phyloP scores from a whole-genome alignment of 2,329 filamentous ascomycete species.

The Verticillium zaregamsianum region DNA sequence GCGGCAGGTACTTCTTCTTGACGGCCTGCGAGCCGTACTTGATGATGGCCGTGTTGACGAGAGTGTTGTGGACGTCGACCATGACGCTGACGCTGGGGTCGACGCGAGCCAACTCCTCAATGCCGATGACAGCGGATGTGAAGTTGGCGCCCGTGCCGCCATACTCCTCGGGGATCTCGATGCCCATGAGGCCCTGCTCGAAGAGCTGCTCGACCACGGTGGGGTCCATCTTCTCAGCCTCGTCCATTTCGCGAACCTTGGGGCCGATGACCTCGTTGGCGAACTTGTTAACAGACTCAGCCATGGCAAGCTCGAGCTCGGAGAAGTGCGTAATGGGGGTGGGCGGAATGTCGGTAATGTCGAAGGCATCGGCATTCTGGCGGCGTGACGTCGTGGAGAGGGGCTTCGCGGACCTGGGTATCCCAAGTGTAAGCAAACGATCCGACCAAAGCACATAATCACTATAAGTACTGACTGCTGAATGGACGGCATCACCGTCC shows the following conservation, averaged over 20 bases:
- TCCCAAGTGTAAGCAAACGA: too few species aligned
- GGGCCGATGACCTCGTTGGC: constrained; percentile 84
- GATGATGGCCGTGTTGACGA: constrained; percentile 89
- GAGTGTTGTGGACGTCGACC: constrained; percentile 96
- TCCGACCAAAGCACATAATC: too few species aligned
- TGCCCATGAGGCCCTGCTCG: constrained; percentile 94
- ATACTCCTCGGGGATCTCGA: constrained; percentile 96
- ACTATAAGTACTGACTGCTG: constrained; percentile 22
- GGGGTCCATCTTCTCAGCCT: constrained; percentile 91
- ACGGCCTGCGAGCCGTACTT: constrained; percentile 75
- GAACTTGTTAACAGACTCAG: constrained; percentile 86
- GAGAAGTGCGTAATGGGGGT: constrained; percentile 92
- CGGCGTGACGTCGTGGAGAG: constrained; percentile 58
- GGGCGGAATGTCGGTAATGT: constrained; percentile 75
- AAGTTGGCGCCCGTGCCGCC: constrained; percentile 99
- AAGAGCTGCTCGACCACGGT: constrained; percentile 86
- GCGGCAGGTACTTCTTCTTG: constrained; percentile 86
- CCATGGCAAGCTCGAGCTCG: constrained; percentile 83
- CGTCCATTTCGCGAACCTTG: constrained; percentile 95
- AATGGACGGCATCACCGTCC: constrained; percentile 10
- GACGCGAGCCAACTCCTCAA: constrained; percentile 91
- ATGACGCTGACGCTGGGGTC: constrained; percentile 94
- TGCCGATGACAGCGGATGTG: constrained; percentile 90
- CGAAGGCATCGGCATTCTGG: constrained; percentile 40
- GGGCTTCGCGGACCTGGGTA: constrained; percentile 34